phyloP scores from a whole-genome alignment of 768 basidiomycete genomes.

The Rhodotorula graminis region DNA sequence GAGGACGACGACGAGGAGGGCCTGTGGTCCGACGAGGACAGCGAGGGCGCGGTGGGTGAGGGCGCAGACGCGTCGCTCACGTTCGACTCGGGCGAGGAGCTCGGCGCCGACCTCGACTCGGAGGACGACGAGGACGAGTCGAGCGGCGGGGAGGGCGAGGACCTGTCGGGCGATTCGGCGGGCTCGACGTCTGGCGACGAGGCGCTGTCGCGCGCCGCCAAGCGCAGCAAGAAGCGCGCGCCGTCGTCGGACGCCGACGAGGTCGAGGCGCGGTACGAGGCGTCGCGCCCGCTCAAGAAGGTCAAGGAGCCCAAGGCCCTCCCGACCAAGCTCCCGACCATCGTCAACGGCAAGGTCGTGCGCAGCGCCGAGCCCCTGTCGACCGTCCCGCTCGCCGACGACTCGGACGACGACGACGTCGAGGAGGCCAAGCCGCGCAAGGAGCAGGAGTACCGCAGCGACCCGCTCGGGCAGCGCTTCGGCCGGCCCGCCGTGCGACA shows the following conservation, averaged over 20 bases:
- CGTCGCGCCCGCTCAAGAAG: constrained; percentile 47
- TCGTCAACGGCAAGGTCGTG: constrained; percentile 52
- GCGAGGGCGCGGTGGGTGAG: constrained; percentile 10
- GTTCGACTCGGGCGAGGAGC: constrained; percentile 19
- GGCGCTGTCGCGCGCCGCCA: constrained; percentile 25
- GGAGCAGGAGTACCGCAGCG: constrained; percentile 31
- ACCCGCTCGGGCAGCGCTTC: constrained; percentile 63
- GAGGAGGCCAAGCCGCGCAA: constrained; percentile 8
- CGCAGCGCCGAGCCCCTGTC: constrained; percentile 12
- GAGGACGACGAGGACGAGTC: constrained; percentile 48
- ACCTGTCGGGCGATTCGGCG: constrained; percentile 44
- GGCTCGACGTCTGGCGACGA: constrained; percentile 22
- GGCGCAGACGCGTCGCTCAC: constrained; percentile 43
- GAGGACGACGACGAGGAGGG: constrained; percentile 45
- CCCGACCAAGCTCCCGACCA: constrained; percentile 38
- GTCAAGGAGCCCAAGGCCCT: constrained; percentile 43
- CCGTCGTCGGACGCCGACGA: constrained; percentile 57
- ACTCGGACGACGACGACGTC: constrained; percentile 26
- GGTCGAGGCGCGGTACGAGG: constrained; percentile 47
- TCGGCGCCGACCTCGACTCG: constrained; percentile 42
- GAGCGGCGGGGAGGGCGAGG: constrained; percentile 48
- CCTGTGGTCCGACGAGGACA: constrained; percentile 30
- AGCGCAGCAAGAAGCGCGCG: constrained; percentile 47
- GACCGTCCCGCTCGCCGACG: background rate
- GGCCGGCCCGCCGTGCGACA: constrained; percentile 75